Evolutionary conservation across 1,284 basidiomycete genomes (phyloP), one percentile per base, ranked within the genome.

Genomic region (Anthracocystis panici-leucophaei): DNA sequence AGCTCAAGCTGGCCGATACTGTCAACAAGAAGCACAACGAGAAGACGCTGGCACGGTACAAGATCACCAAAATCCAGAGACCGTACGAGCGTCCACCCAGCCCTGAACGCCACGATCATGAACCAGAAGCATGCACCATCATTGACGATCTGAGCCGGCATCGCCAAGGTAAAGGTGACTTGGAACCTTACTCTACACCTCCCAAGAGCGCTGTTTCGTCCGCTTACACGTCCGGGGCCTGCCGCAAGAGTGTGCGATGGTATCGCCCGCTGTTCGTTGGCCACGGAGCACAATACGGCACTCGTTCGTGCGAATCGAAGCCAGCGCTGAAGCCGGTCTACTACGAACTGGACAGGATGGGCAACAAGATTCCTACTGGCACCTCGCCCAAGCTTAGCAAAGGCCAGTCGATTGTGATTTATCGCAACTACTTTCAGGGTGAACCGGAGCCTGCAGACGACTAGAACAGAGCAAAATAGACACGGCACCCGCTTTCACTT

Each of bases 11-110:
- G n/a, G 72, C 72, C 0, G 72, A 75, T 50, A 69, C 72, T 1
- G 66, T 75, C 31, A 61, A 75, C 66, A 75, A 75, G 57, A 69
- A 66, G 59, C 63, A 65, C 61, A 75, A 75, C 59, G 72, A 75
- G 31, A 75, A 75, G 53, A 75, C 58, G 10, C 46, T 75, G 35
- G 66, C 72, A 18, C 54, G 63, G 23, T 75, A 75, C 66, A 75
- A 75, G 59, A 52, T 75, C 58, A 69, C 72, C 55, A 70, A 69
- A 44, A 46, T 75, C 12, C 72, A 75, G 41, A 41, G 66, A 31
- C 72, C 72, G 7, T 75, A 69, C 57, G 72, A 75, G 53, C 54
- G 72, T 18, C 72, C 72, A 8, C 72, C 72, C 16, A 75, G 72
- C 14, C 72, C 72, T 18, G 72, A 75, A 2, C 72, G 63, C 42